Percentiles rank a stretch among this genome's conserved stretches.
These are phyloP conservation scores for Acmispon strigosus DNA, from an alignment of 306 rosid species.

Conservation along the genomic window DNA sequence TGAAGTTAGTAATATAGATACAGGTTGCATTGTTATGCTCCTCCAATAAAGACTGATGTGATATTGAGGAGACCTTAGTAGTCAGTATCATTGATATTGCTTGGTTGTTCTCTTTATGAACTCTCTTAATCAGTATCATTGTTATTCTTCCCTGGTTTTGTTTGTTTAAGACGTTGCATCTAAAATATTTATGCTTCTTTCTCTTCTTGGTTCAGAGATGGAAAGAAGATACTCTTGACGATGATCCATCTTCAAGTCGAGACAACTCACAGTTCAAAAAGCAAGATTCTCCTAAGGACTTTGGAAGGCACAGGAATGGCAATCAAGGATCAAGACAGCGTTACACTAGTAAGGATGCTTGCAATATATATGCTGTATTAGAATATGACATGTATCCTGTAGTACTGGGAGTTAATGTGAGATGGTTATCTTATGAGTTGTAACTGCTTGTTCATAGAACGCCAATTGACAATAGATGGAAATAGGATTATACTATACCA, in stretches of 20 bases:
- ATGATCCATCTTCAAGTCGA: conserved; percentile 24
- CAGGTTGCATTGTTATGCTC: not conserved
- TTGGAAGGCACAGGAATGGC: conserved; percentile 2
- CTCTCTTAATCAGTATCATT: not conserved
- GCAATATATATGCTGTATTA: not conserved
- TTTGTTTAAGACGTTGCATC: not conserved
- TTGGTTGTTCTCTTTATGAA: not conserved
- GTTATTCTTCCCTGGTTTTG: not conserved
- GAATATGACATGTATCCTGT: not conserved
- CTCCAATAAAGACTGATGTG: not conserved
- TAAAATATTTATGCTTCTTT: conserved; percentile 1
- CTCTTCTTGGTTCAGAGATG: conserved; percentile 19
- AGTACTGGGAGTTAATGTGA: not conserved
- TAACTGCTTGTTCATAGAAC: not conserved
- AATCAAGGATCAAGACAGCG: conserved; percentile 7
- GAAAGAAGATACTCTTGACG: conserved; percentile 14
- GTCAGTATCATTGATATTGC: not conserved
- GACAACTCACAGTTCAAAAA: conserved; percentile 17
- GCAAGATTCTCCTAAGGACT: conserved; percentile 20
- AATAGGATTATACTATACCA: no score
- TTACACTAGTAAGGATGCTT: conserved; percentile 7
- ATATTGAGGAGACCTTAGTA: not conserved
- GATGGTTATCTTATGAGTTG: not conserved
- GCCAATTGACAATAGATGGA: no score
- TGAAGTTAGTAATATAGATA: not conserved